Conservation (phyloP, 2,329 filamentous ascomycete genomes). For the Rhexocercosporidium sp. region DNA sequence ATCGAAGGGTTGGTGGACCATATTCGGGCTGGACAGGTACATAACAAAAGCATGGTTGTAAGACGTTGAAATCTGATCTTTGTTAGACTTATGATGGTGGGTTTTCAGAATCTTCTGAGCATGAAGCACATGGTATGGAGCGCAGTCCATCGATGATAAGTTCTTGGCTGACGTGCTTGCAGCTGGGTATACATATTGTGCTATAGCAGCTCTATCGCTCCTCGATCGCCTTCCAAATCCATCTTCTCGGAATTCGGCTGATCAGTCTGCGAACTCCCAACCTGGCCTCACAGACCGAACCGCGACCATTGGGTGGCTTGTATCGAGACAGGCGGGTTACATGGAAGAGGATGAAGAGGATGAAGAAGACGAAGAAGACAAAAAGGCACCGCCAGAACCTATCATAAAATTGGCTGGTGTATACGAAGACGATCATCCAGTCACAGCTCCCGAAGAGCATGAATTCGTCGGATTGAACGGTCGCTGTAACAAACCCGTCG, state of each 20-base stretch:
- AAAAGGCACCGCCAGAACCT: slow-evolving; percentile 13
- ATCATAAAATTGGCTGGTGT: slow-evolving; percentile 22
- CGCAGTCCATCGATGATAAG: background rate
- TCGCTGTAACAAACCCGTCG: slow-evolving; percentile 85
- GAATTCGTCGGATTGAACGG: slow-evolving; percentile 80
- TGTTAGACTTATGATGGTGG: slow-evolving; percentile 42
- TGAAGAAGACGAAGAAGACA: slow-evolving; percentile 28
- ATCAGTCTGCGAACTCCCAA: slow-evolving; percentile 11
- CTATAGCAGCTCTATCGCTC: slow-evolving; percentile 76
- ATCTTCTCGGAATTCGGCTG: background rate
- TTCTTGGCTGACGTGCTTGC: slow-evolving; percentile 27
- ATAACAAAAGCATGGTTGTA: slow-evolving; percentile 20
- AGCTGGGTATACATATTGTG: slow-evolving; percentile 93
- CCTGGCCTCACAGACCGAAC: slow-evolving; percentile 44
- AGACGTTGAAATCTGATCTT: slow-evolving; percentile 24
- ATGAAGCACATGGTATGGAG: slow-evolving; percentile 42
- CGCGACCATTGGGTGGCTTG: slow-evolving; percentile 58
- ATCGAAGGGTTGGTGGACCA: slow-evolving; percentile 72
- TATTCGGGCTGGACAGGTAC: slow-evolving; percentile 68
- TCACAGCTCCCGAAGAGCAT: slow-evolving; percentile 38
- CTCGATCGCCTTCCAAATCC: slow-evolving; percentile 49
- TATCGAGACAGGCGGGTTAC: slow-evolving; percentile 68
- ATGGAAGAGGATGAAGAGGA: slow-evolving; percentile 52
- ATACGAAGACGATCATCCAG: slow-evolving; percentile 33
- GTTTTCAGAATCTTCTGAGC: slow-evolving; percentile 41